Percentiles rank a stretch among this genome's conserved stretches.
Evolutionary conservation across 371 early-diverging fungal genomes (phyloP).

Genomic region (Syncephalastrum monosporum): DNA sequence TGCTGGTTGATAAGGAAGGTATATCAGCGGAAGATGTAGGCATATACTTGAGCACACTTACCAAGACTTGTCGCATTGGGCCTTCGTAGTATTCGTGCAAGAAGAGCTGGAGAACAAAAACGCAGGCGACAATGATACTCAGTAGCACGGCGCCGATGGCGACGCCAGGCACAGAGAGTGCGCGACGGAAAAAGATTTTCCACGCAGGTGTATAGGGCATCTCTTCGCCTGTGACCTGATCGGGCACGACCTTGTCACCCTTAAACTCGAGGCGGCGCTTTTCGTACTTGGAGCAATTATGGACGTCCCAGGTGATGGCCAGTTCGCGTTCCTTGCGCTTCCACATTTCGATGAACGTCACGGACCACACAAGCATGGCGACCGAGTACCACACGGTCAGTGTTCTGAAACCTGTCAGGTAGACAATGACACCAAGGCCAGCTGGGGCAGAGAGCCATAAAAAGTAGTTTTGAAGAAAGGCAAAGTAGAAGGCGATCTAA

Average conservation of each 20-base stretch:
- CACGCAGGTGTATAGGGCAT: conserved; percentile 68
- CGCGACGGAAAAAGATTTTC: conserved; percentile 66
- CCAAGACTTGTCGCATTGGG: conserved; percentile 54
- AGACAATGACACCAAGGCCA: conserved; percentile 60
- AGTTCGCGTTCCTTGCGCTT: conserved; percentile 69
- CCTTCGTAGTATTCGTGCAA: conserved; percentile 83
- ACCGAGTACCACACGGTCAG: conserved; percentile 67
- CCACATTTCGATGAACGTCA: conserved; percentile 80
- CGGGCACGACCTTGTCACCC: conserved; percentile 54
- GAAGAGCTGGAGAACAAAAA: conserved; percentile 77
- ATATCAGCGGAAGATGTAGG: no score
- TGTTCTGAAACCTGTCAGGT: conserved; percentile 45
- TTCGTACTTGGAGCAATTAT: conserved; percentile 63
- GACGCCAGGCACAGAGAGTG: conserved; percentile 62
- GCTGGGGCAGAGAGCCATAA: conserved; percentile 71
- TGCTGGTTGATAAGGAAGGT: conserved; percentile 34
- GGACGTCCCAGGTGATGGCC: conserved; percentile 77
- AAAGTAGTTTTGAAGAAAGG: conserved; percentile 85
- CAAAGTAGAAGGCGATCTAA: conserved; percentile 84
- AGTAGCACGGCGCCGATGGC: conserved; percentile 61
- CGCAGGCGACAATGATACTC: conserved; percentile 61
- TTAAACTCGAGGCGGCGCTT: conserved; percentile 66
- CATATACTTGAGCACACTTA: conserved; percentile 14
- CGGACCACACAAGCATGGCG: conserved; percentile 70
- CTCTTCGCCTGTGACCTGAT: conserved; percentile 76